Base-by-base conservation (phyloP, 352 stramenopile genomes). In the Phytophthora ohioensis region DNA sequence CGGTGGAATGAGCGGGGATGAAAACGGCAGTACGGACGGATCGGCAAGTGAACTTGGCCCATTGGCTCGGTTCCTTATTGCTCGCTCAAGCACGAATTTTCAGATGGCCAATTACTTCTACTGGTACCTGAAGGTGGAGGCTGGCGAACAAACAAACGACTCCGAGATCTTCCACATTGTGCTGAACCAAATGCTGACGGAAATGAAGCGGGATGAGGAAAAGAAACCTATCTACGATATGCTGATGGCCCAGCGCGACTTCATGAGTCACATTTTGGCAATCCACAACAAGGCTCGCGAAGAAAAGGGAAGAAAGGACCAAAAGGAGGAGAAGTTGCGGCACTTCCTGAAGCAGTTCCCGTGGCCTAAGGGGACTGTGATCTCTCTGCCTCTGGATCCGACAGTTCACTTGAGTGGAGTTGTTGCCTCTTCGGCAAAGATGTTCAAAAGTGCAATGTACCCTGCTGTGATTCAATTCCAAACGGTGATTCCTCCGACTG, bases 391-490 rank as follows among this genome's bases (percentile, higher is more conserved):
- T 5, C 69, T 98, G 27, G 92, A 98, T 51, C 93, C 93, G 2
- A 88, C 76, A 5, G 76, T 97, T 41, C 73, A 93, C 60, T 60
- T 97, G 27, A 93, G 94, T 51, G 97, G 95, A 15, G 87, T 99
- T 21, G 89, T 97, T 48, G 72, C 94, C 27, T 83, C 90, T 17
- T 97, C 90, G 1, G 95, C 92, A 12, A 98, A 97, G 60, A 99
- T 99, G 87, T 99, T 99, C 79, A 98, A 98, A 67, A 98, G 93
- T 68, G 98, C 97, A 5, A 91, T 99, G 69, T 99, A 99, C 78
- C 98, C 98, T 5, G 96, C 95, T 4, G 93, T 99, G 1, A 88
- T 99, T 38, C 92, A 99, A 57, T 99, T 99, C 78, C 85, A 94
- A 38, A 96, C 88, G 0, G 71, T 95, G 27, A 74, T 93, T 57